Percentiles rank a stretch among this genome's conserved stretches.
Conservation (phyloP, 2,329 filamentous ascomycete genomes). For the Apiospora malaysiana region DNA sequence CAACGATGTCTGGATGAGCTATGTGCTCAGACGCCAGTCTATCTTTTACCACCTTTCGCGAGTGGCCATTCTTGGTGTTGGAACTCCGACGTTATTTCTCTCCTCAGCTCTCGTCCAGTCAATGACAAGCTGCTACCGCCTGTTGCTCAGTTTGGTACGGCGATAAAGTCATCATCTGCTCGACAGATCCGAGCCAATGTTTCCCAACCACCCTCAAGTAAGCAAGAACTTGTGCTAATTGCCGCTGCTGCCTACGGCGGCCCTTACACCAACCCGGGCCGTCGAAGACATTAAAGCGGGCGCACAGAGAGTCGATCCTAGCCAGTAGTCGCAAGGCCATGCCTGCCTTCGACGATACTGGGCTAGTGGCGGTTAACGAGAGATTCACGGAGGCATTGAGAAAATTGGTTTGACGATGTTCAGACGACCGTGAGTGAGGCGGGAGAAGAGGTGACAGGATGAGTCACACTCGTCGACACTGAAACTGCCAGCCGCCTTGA, state of each 20-base stretch:
- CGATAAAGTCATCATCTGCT: neutral
- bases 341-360: neutral
- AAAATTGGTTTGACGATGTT: neutral
- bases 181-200: neutral
- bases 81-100: neutral
- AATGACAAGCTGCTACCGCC: neutral
- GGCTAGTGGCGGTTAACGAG: neutral
- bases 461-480: neutral
- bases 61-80: neutral
- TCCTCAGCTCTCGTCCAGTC: neutral
- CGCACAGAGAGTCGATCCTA: neutral
- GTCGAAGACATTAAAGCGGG: neutral
- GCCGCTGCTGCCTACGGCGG: slow-evolving; percentile 3
- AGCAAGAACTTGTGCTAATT: neutral
- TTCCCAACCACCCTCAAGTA: neutral
- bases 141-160: neutral
- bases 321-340: slow-evolving; percentile 1
- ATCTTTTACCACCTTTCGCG: neutral
- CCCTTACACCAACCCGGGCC: neutral
- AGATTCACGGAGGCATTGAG: neutral
- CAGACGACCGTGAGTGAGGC: slow-evolving; percentile 6
- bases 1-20: neutral
- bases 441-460: neutral
- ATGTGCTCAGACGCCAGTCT: neutral
- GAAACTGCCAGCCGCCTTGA: slow-evolving; percentile 7